Evolutionary conservation across 768 basidiomycete species (phyloP).

Genomic region (Dacryopinax spathularia): DNA sequence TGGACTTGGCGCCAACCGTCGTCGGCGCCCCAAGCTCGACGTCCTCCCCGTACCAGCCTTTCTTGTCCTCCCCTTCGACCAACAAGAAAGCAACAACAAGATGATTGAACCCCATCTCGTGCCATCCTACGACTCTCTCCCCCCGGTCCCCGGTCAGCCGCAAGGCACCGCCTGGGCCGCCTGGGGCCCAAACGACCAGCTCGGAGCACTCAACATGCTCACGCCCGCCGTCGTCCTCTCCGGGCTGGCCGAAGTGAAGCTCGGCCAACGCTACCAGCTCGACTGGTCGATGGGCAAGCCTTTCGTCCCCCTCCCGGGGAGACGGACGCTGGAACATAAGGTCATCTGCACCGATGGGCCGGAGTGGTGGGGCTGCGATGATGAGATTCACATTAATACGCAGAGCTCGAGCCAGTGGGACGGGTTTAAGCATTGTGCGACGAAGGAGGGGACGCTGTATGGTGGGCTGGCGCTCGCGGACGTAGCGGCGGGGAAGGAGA

Average conservation of each 20-base stretch:
- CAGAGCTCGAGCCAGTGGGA: not conserved
- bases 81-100: too few relatives aligned
- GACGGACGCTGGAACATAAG: not conserved
- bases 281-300: not conserved
- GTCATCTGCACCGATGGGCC: not conserved
- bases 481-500: not conserved
- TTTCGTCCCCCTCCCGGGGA: not conserved
- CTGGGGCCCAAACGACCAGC: constrained; percentile 12
- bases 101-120: constrained; percentile 2
- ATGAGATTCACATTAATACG: constrained; percentile 1
- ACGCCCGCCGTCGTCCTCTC: constrained; percentile 8
- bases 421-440: constrained; percentile 1
- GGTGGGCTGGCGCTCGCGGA: not conserved
- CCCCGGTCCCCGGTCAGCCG: not conserved
- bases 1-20: too few relatives aligned
- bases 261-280: not conserved
- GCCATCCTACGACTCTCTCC: constrained; percentile 5
- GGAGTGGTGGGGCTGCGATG: not conserved
- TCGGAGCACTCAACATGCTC: constrained; percentile 13
- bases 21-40: too few relatives aligned
- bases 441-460: not conserved
- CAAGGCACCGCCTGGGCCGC: constrained; percentile 11
- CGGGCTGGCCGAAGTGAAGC: constrained; percentile 7
- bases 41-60: too few relatives aligned
- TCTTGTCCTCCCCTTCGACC: too few relatives aligned